A percentile compares a stretch with the other conserved stretches of the same genome.
phyloP scores from a whole-genome alignment of 2,329 filamentous ascomycete species.

The Ophioceras dolichostomum region DNA sequence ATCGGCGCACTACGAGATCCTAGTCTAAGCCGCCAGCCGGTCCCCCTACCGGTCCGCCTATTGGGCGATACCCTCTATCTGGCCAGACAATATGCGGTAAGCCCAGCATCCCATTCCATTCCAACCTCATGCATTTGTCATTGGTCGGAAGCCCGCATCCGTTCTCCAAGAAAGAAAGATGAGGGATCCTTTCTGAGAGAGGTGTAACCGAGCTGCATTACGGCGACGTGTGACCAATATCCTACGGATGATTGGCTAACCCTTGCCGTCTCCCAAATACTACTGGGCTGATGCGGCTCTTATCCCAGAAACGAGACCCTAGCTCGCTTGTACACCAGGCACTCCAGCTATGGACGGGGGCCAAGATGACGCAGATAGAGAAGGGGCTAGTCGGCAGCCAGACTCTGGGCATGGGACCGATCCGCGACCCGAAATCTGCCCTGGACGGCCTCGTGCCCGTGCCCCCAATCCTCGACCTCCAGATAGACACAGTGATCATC shows the following conservation, averaged over 20 bases:
- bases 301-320: neutral
- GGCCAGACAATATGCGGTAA: neutral
- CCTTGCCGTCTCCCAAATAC: too few species aligned
- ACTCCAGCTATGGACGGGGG: neutral
- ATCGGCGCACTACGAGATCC: neutral
- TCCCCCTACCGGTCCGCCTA: too few species aligned
- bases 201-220: too few species aligned
- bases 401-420: neutral
- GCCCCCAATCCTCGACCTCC: neutral
- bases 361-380: neutral
- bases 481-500: neutral
- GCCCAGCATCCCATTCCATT: too few species aligned
- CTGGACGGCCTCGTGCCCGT: neutral
- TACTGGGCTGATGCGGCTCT: too few species aligned
- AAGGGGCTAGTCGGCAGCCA: neutral
- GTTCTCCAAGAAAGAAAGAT: too few species aligned
- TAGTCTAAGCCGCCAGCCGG: too few species aligned
- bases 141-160: too few species aligned
- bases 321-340: neutral
- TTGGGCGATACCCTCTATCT: neutral
- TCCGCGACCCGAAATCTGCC: neutral
- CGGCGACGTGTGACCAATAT: too few species aligned
- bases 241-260: too few species aligned
- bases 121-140: too few species aligned
- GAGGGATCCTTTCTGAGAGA: too few species aligned